Evolutionary conservation across 2,329 filamentous ascomycete genomes (phyloP).

Genomic region (Tolypocladium inflatum): DNA sequence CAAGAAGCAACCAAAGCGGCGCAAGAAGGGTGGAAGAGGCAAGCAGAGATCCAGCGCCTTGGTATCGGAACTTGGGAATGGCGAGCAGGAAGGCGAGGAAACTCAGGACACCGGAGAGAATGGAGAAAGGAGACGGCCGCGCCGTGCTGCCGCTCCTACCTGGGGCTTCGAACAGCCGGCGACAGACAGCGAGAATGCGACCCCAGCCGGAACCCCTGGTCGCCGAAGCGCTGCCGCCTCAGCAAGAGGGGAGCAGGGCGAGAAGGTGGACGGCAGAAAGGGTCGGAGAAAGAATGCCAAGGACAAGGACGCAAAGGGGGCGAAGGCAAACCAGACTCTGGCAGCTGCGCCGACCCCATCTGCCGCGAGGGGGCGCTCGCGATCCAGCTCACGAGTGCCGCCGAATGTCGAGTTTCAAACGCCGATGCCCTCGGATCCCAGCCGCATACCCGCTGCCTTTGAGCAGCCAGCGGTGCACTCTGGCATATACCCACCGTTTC

Average conservation of each 20-base stretch:
- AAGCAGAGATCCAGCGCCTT: slow-evolving; percentile 55
- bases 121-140: slow-evolving; percentile 50
- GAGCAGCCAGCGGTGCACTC: slow-evolving; percentile 29
- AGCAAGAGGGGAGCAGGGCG: slow-evolving; percentile 32
- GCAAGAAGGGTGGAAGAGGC: slow-evolving; percentile 44
- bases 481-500: slow-evolving; percentile 33
- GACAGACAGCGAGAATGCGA: slow-evolving; percentile 51
- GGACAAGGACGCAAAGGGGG: slow-evolving; percentile 31
- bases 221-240: slow-evolving; percentile 33
- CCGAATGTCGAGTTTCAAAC: slow-evolving; percentile 32
- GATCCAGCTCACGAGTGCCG: slow-evolving; percentile 41
- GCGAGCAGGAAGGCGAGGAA: slow-evolving; percentile 47
- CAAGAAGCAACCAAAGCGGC: slow-evolving; percentile 51
- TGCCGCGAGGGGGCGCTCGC: slow-evolving; percentile 37
- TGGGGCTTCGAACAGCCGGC: slow-evolving; percentile 55
- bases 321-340: slow-evolving; percentile 32
- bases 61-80: slow-evolving; percentile 56
- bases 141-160: slow-evolving; percentile 59
- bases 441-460: slow-evolving; percentile 31
- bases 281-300: slow-evolving; percentile 27
- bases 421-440: slow-evolving; percentile 27
- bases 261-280: slow-evolving; percentile 34
- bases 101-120: slow-evolving; percentile 47
- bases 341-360: slow-evolving; percentile 33
- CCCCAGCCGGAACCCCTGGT: slow-evolving; percentile 47